Percentiles rank a stretch among this genome's conserved stretches.
Conservation (phyloP, 371 early-diverging fungal genomes). For the Mucor racemosus region DNA sequence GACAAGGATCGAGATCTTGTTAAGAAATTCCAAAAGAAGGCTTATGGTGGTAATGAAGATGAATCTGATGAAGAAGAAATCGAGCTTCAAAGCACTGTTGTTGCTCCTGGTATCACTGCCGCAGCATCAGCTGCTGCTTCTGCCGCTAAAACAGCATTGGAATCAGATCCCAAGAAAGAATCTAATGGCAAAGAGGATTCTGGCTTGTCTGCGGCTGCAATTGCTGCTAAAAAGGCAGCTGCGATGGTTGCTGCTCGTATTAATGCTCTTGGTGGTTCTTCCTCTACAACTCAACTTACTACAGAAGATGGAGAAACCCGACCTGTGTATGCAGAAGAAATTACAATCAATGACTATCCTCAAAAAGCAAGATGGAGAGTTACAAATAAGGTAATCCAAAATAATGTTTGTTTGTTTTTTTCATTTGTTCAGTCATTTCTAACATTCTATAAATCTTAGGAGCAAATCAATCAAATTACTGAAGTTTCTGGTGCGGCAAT, state of each 20-base stretch:
- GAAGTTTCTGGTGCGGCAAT: slow-evolving; percentile 94
- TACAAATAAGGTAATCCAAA: slow-evolving; percentile 81
- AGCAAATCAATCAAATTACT: slow-evolving; percentile 88
- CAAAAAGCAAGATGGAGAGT: slow-evolving; percentile 96
- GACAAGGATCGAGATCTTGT: slow-evolving; percentile 92
- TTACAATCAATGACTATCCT: slow-evolving; percentile 97
- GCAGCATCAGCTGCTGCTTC: slow-evolving; percentile 51
- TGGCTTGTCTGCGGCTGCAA: slow-evolving; percentile 54
- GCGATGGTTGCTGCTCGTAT: slow-evolving; percentile 51
- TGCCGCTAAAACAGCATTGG: slow-evolving; percentile 45
- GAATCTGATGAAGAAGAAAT: slow-evolving; percentile 78
- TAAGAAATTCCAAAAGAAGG: slow-evolving; percentile 89
- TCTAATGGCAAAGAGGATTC: slow-evolving; percentile 42
- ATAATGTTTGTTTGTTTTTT: background rate
- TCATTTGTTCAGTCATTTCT: no score
- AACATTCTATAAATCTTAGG: slow-evolving; percentile 41
- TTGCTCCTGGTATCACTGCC: slow-evolving; percentile 37
- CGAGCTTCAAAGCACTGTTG: slow-evolving; percentile 46
- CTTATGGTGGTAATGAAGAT: slow-evolving; percentile 77
- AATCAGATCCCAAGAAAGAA: slow-evolving; percentile 42
- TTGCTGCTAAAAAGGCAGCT: slow-evolving; percentile 55
- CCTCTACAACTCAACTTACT: slow-evolving; percentile 24
- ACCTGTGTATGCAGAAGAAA: slow-evolving; percentile 76
- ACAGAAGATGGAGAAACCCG: slow-evolving; percentile 37
- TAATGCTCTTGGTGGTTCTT: slow-evolving; percentile 43